Conservation (phyloP, 768 basidiomycete species). For the Dioszegia hungarica region DNA sequence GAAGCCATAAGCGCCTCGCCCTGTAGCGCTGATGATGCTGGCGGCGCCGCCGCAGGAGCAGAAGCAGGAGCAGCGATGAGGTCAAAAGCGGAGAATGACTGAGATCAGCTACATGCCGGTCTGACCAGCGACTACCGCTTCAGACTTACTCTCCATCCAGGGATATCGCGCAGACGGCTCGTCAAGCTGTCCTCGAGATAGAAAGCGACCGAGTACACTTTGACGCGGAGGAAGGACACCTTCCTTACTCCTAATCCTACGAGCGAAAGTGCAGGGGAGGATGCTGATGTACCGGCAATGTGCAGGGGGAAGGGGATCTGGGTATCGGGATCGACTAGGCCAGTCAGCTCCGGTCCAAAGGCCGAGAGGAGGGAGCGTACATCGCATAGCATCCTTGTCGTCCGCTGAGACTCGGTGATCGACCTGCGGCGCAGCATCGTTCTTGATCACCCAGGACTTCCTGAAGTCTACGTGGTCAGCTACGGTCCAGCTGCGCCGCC, state of each 20-base stretch:
- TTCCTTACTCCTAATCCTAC: constrained; percentile 81
- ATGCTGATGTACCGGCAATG: constrained; percentile 8
- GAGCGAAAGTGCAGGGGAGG: constrained; percentile 59
- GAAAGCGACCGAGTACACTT: constrained; percentile 85
- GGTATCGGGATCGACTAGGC: constrained; percentile 47
- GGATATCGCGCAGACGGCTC: constrained; percentile 14
- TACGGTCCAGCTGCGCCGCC: background rate
- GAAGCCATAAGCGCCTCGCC: constrained; percentile 44
- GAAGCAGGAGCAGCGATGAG: constrained; percentile 23
- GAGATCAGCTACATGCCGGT: too few species aligned
- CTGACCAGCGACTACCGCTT: too few species aligned
- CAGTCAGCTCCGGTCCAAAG: background rate
- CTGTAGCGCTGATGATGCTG: constrained; percentile 5
- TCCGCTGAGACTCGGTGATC: background rate
- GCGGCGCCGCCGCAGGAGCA: constrained; percentile 12
- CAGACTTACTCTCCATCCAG: constrained; percentile 45
- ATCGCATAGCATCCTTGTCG: background rate
- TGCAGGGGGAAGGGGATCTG: constrained; percentile 44
- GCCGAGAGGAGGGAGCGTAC: background rate
- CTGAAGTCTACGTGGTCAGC: background rate
- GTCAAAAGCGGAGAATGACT: constrained; percentile 27
- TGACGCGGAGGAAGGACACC: constrained; percentile 79
- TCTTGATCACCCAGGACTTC: background rate
- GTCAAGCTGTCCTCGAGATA: constrained; percentile 66
- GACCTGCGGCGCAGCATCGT: background rate